Percentiles rank a stretch among this genome's conserved stretches.
These are phyloP conservation scores for Cladosporium sp. DNA, from an alignment of 2,329 filamentous ascomycete genomes.

Conservation along the genomic window DNA sequence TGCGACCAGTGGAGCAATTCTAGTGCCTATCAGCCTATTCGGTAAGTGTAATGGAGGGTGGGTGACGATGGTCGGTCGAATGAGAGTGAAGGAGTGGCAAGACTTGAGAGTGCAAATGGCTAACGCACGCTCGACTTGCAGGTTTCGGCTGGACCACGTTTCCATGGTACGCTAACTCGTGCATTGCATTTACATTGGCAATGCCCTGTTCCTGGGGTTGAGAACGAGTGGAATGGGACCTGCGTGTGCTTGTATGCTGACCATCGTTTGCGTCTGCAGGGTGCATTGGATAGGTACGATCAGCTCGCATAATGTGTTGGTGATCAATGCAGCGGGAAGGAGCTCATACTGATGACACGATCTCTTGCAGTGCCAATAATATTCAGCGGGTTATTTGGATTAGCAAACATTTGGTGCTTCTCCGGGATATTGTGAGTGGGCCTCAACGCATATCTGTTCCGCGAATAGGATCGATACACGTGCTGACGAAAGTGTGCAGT, in stretches of 20 bases:
- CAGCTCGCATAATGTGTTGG: constrained; percentile 10
- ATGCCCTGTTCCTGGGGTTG: constrained; percentile 17
- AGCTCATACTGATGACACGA: constrained; percentile 3
- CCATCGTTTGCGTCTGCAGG: constrained; percentile 30
- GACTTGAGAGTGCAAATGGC: not conserved
- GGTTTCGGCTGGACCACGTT: constrained; percentile 82
- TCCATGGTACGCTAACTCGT: constrained; percentile 58
- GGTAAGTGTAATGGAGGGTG: constrained; percentile 42
- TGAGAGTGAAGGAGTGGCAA: not conserved
- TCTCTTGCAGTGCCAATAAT: constrained; percentile 43
- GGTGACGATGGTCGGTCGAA: not conserved
- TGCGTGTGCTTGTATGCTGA: constrained; percentile 24
- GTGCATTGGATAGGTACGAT: constrained; percentile 48
- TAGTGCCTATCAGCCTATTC: constrained; percentile 79
- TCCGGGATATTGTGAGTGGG: constrained; percentile 51
- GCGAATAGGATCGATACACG: constrained; percentile 1
- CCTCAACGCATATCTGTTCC: not conserved
- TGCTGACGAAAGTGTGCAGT: constrained; percentile 46
- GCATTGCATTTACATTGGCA: constrained; percentile 30
- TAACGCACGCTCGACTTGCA: constrained; percentile 23
- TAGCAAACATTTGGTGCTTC: constrained; percentile 64
- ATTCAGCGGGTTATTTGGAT: constrained; percentile 45
- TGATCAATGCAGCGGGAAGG: constrained; percentile 11
- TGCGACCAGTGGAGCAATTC: constrained; percentile 55
- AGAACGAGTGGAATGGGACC: constrained; percentile 1